Evolutionary conservation across 495 filamentous ascomycete species (phyloP), one percentile per base, ranked within the genome.

Genomic region (Penicillium pulvis): DNA sequence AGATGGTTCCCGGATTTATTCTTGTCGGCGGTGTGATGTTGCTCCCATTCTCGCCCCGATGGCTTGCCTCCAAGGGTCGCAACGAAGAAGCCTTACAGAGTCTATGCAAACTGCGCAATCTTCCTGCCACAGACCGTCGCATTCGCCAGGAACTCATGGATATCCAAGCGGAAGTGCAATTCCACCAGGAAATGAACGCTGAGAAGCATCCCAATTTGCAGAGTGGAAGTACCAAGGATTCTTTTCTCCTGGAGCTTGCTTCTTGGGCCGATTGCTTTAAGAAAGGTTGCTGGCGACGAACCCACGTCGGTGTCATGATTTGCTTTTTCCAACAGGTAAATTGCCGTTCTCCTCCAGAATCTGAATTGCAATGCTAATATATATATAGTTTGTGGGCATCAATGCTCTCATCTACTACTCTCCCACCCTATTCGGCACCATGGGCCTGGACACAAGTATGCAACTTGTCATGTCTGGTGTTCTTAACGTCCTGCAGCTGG

Each of bases 401-500:
- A 81, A 81, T 52, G 80, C 78, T 6, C 58, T 81, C 0, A 78
- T 81, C n/a, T 84, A 85, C 67, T 87, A 85, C 65, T 76, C 74
- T 0, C 84, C 84, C 0, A 82, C 78, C 0, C 70, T 87, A 0
- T 87, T 86, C 58, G 60, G 74, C n/a, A 82, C 79, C 1, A 82
- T 86, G 75, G 84, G 84, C 8, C 72, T 86, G 9, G 68, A 81
- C 51, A 73, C 76, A 51, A 72, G 73, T 41, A 83, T 84, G 80
- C 80, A 82, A 52, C 72, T 86, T 9, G 74, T 83, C 55, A 82
- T 86, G 76, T 83, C 82, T 6, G 83, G 84, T 14, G 78, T 87
- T 19, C 70, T 84, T 36, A 86, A 86, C 55, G 65, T 85, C 14
- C 70, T 75, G 20, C 82, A 86, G 49, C 64, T 83, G 8, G 72